A percentile compares a stretch with the other conserved stretches of the same genome.
Evolutionary conservation across 768 basidiomycete species (phyloP).

Genomic region (Lactarius vividus): DNA sequence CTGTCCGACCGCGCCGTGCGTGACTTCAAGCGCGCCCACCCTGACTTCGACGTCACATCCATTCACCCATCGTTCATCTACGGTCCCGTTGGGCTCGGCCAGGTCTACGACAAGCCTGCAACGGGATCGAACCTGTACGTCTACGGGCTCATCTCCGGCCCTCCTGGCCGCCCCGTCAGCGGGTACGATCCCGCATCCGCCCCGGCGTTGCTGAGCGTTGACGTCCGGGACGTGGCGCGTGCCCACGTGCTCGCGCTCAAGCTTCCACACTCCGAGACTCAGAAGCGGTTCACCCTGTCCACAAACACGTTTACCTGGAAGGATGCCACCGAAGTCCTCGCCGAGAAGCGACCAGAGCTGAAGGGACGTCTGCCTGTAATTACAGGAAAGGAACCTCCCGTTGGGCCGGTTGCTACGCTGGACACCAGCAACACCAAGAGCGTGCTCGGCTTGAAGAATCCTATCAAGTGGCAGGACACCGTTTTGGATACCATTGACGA

Average conservation of each 20-base stretch:
- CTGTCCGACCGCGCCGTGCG: conserved; percentile 31
- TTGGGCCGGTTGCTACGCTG: neutral
- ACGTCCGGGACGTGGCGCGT: conserved; percentile 36
- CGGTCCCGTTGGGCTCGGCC: conserved; percentile 30
- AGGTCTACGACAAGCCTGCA: conserved; percentile 24
- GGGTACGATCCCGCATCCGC: conserved; percentile 17
- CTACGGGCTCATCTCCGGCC: conserved; percentile 30
- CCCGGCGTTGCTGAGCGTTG: conserved; percentile 30
- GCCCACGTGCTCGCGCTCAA: conserved; percentile 34
- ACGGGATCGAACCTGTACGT: conserved; percentile 31
- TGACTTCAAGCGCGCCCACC: conserved; percentile 32
- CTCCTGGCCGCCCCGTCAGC: conserved; percentile 22
- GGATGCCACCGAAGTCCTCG: conserved; percentile 31
- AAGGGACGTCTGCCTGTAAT: conserved; percentile 28
- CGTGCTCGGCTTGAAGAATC: conserved; percentile 17
- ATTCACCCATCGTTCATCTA: conserved; percentile 36
- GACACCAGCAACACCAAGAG: conserved; percentile 11
- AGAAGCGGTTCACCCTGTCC: conserved; percentile 30
- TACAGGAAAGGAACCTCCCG: conserved; percentile 6
- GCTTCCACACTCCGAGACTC: neutral
- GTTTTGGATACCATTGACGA: conserved; percentile 25
- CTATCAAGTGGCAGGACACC: conserved; percentile 22
- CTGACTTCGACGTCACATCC: conserved; percentile 31
- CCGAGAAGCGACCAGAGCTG: conserved; percentile 29
- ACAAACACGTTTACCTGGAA: conserved; percentile 32